phyloP scores from a whole-genome alignment of 2,329 filamentous ascomycete species.

The Pestalotiopsis sp. region DNA sequence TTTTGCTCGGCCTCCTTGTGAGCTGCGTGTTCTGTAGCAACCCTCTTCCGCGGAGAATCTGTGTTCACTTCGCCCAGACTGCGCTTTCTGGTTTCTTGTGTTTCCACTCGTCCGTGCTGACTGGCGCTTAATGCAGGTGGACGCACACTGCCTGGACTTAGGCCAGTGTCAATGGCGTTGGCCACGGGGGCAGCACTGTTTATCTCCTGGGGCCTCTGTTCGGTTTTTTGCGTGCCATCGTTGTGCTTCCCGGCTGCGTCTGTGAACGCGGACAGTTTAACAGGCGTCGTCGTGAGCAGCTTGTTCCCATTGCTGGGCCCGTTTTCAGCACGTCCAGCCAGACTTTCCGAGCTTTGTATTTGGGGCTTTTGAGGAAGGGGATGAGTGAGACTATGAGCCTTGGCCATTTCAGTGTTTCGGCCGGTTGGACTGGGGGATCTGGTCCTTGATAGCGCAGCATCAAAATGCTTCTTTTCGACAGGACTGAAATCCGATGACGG shows the following conservation, averaged over 20 bases:
- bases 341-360: neutral
- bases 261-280: neutral
- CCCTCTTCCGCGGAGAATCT: neutral
- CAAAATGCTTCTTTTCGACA: neutral
- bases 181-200: no score
- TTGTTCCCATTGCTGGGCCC: neutral
- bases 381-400: neutral
- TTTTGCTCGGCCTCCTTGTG: neutral
- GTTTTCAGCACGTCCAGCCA: neutral
- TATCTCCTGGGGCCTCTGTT: no score
- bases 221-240: neutral
- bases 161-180: neutral
- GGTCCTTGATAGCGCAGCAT: neutral
- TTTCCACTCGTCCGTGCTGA: neutral
- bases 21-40: neutral
- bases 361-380: neutral
- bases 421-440: neutral
- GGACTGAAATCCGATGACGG: neutral
- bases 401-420: neutral
- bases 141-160: neutral
- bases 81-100: neutral
- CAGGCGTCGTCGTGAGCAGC: neutral
- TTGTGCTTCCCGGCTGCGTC: neutral
- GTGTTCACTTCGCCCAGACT: neutral
- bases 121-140: neutral